Conservation (phyloP, 371 early-diverging fungal species). For the Vairimorpha apis region DNA sequence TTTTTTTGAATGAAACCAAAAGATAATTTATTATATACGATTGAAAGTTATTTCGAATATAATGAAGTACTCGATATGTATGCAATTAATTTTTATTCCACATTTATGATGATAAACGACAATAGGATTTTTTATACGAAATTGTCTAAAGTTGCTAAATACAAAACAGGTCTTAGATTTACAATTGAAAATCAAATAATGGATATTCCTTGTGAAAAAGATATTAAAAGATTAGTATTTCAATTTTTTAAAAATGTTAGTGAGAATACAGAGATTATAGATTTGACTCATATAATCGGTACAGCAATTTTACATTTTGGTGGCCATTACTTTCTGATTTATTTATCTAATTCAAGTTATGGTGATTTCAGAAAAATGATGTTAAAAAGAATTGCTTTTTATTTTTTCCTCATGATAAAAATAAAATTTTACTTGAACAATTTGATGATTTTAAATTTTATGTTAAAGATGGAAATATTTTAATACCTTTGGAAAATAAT, state of each 20-base stretch:
- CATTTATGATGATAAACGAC: neutral
- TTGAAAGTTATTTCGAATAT: slow-evolving; percentile 20
- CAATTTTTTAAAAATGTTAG: slow-evolving; percentile 27
- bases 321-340: slow-evolving; percentile 20
- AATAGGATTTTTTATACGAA: slow-evolving; percentile 12
- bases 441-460: slow-evolving; percentile 36
- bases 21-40: neutral
- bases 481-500: slow-evolving; percentile 30
- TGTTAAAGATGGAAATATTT: slow-evolving; percentile 16
- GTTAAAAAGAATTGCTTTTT: slow-evolving; percentile 25
- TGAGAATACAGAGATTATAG: slow-evolving; percentile 9
- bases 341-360: slow-evolving; percentile 12
- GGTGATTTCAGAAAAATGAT: slow-evolving; percentile 21
- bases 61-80: slow-evolving; percentile 4
- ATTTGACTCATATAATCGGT: slow-evolving; percentile 23
- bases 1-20: too few relatives aligned
- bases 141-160: slow-evolving; percentile 26
- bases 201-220: slow-evolving; percentile 36
- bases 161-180: slow-evolving; percentile 15
- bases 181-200: slow-evolving; percentile 3
- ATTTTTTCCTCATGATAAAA: slow-evolving; percentile 29
- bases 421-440: slow-evolving; percentile 24
- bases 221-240: slow-evolving; percentile 26
- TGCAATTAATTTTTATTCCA: slow-evolving; percentile 1
- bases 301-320: slow-evolving; percentile 32